phyloP scores from a whole-genome alignment of 495 filamentous ascomycete species.

The Penicillium ochrochloron region DNA sequence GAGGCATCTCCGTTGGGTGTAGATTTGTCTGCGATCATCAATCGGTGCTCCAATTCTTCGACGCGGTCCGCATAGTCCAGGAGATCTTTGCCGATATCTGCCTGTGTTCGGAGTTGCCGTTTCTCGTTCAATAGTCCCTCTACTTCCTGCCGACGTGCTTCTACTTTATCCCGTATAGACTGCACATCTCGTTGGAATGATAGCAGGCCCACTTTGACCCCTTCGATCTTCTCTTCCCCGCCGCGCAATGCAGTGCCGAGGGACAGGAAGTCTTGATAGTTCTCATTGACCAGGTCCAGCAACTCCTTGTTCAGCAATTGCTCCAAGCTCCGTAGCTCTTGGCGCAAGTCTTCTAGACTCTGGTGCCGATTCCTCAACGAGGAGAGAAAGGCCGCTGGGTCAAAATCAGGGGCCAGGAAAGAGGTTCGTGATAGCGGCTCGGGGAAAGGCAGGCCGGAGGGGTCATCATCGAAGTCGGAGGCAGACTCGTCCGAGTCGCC shows the following conservation, averaged over 20 bases:
- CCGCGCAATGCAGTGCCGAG: constrained; percentile 81
- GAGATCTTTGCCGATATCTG: constrained; percentile 66
- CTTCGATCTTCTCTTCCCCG: constrained; percentile 90
- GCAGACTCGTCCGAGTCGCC: constrained; percentile 55
- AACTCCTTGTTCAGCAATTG: constrained; percentile 80
- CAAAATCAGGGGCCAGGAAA: constrained; percentile 80
- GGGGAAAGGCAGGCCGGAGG: constrained; percentile 79
- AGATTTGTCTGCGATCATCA: constrained; percentile 57
- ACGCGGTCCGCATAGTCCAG: constrained; percentile 73
- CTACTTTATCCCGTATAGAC: constrained; percentile 58
- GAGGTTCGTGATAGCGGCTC: constrained; percentile 75
- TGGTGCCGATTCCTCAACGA: constrained; percentile 86
- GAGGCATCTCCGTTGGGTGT: constrained; percentile 8
- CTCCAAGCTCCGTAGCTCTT: constrained; percentile 78
- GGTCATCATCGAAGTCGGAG: constrained; percentile 63
- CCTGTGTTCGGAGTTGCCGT: constrained; percentile 51
- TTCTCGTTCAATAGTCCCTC: constrained; percentile 59
- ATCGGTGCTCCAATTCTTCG: constrained; percentile 71
- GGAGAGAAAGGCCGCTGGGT: constrained; percentile 80
- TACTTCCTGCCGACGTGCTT: constrained; percentile 57
- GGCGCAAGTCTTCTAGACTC: constrained; percentile 89
- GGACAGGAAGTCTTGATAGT: constrained; percentile 88
- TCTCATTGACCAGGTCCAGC: constrained; percentile 89
- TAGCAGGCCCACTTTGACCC: constrained; percentile 83
- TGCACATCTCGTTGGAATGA: constrained; percentile 82